These are phyloP conservation scores for Chrysopogon serrulatus DNA, from an alignment of 176 grass and related monocot genomes.

Conservation along the genomic window DNA sequence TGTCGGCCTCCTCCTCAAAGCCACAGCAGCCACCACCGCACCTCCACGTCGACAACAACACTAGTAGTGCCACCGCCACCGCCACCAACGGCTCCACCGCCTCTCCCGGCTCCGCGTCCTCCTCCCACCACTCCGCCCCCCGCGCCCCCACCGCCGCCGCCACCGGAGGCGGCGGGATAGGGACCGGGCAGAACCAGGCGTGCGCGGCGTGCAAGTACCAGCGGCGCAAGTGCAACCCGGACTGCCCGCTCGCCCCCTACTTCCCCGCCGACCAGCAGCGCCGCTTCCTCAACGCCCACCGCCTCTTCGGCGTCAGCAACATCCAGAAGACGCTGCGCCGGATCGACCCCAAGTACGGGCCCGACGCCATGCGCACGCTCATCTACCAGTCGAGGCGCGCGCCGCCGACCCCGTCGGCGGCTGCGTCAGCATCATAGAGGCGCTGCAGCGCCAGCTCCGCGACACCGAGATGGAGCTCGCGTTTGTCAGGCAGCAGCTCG, in stretches of 20 bases:
- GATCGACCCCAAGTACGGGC: not conserved
- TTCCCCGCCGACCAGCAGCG: constrained; percentile 67
- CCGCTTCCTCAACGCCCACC: constrained; percentile 51
- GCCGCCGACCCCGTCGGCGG: constrained; percentile 39
- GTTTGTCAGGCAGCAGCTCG: not conserved
- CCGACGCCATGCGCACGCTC: constrained; percentile 46
- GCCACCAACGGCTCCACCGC: not conserved
- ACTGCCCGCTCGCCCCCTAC: constrained; percentile 56
- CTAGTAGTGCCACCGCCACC: not conserved
- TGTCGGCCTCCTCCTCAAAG: constrained; percentile 14
- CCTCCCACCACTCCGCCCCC: not conserved
- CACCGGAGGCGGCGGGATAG: not conserved
- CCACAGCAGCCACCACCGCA: not conserved
- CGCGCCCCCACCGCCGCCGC: no score
- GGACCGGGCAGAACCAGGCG: constrained; percentile 22
- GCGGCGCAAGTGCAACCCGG: constrained; percentile 50
- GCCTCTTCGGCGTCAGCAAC: constrained; percentile 64
- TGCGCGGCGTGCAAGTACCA: constrained; percentile 79
- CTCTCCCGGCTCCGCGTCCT: constrained; percentile 12
- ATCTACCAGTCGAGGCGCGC: constrained; percentile 49
- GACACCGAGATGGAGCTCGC: not conserved
- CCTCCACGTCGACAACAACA: not conserved
- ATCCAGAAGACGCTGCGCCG: constrained; percentile 32
- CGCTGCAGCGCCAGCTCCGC: not conserved
- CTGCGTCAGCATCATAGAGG: not conserved